Evolutionary conservation across 2,329 filamentous ascomycete species (phyloP).

Genomic region (Alternaria ethzedia): DNA sequence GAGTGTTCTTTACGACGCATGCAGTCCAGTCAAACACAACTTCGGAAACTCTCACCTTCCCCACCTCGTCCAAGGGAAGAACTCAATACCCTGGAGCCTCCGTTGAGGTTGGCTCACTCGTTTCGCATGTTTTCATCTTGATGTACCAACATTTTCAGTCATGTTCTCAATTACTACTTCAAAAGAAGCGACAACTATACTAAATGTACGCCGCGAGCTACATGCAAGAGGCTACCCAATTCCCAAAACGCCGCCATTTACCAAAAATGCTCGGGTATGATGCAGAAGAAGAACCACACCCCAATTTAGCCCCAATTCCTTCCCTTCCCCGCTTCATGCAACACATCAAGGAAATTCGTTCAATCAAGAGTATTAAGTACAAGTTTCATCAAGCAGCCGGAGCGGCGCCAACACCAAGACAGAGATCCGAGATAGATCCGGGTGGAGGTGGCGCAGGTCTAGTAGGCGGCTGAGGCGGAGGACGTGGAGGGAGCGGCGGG

Average conservation of each 20-base stretch:
- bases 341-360: background rate
- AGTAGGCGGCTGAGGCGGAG: background rate
- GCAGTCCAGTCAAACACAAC: background rate
- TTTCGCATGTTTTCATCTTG: no score
- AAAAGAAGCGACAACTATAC: background rate
- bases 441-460: background rate
- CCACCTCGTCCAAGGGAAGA: accelerated
- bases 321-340: background rate
- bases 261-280: background rate
- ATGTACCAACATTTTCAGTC: background rate
- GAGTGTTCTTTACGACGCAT: background rate
- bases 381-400: background rate
- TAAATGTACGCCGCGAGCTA: background rate
- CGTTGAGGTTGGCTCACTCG: background rate
- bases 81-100: background rate
- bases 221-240: background rate
- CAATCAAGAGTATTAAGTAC: background rate
- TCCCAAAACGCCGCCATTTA: background rate
- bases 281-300: conserved; percentile 1
- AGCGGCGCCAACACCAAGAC: background rate
- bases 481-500: background rate
- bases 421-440: background rate
- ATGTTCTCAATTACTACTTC: background rate
- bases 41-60: background rate
- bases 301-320: background rate